Evolutionary conservation across 257 asterid genomes (phyloP), one percentile per base, ranked within the genome.

Genomic region (Datura wrightii): DNA sequence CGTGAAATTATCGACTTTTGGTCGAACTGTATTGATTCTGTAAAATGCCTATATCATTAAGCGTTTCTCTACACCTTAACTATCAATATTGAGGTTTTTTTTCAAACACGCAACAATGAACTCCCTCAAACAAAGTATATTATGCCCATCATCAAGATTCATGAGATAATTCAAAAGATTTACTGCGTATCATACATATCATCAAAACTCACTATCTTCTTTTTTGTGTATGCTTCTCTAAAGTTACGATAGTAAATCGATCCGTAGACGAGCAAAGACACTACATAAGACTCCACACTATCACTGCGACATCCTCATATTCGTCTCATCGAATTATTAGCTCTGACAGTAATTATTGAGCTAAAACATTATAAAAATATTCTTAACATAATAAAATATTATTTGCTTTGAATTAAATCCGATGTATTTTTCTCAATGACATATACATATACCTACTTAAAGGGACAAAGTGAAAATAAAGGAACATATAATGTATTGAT

Each of bases 191-290:
- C 24, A 14, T 3, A 2, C 24, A 14, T 3, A 14, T 2, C 0
- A 63, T 10, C 14, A 63, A 31, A 63, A 31, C 10, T 2, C 9
- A 63, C 1, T 65, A 34, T 65, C n/a, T 63, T 10, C 2, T 31
- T 0, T 31, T 62, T 53, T 53, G 69, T 60, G 18, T 63, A 0
- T 34, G 42, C 16, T 31, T 63, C 5, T 63, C 0, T 9, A 31
- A 11, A 34, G 0, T 62, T 62, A 24, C 3, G 0, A 0, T 11
- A 13, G 5, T 63, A 63, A 63, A 63, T 63, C 44, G 4, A 1
- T 13, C 2, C 2, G 0, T 63, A 31, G 0, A 31, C 9, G 0
- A 0, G 0, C n/a, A 34, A 0, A 34, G 0, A 63, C 4, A 63
- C 18, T 63, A 34, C 5, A 10, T 34, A 31, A 0, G 9, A 1